Base-by-base conservation (phyloP, 208 protist species). In the Strigomonas culicis region DNA sequence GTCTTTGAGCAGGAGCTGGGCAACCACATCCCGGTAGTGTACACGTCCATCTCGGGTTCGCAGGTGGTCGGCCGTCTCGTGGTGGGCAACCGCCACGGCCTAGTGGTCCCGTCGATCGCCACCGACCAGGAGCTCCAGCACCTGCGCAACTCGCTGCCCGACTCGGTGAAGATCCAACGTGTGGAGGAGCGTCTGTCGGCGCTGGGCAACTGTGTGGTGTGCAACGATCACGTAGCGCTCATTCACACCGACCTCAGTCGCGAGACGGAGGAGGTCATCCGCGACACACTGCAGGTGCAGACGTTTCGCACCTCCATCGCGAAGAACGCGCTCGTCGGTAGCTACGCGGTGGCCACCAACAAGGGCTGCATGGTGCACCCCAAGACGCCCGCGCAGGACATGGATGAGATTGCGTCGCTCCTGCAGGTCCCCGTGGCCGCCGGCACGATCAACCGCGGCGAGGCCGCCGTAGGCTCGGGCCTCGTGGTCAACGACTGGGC, bases 161-260 rank as follows among this genome's bases (percentile, higher is more conserved):
- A 99, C 71, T 74, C 68, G 1, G 96, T 99, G 31, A 93, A 96
- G 66, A 83, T 98, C 46, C 95, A 99, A 75, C 90, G 97, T 19
- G 93, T 99, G 13, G 98, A 99, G 77, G 98, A 99, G 82, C 85
- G 97, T 24, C 92, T 99, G 8, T 99, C 97, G 19, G 98, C 98
- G 13, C 82, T 99, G 17, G 98, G 99, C 53, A 99, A 99, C 80
- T 96, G 94, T 53, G 98, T 99, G 53, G 96, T 97, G 1, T 98
- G 94, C 72, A 99, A 99, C 82, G 99, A 99, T 74, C 97, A 99
- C 72, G 98, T 99, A 32, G 99, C 99, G 3, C 86, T 99, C 4
- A 93, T 99, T 51, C 99, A 99, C 77, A 98, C 99, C 41, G 99
- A 99, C 57, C 60, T 99, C 17, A 99, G 99, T 70, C 83, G 92